Conservation (phyloP, 345 rosid genomes). For the sweet orange (Citrus sinensis) region DNA sequence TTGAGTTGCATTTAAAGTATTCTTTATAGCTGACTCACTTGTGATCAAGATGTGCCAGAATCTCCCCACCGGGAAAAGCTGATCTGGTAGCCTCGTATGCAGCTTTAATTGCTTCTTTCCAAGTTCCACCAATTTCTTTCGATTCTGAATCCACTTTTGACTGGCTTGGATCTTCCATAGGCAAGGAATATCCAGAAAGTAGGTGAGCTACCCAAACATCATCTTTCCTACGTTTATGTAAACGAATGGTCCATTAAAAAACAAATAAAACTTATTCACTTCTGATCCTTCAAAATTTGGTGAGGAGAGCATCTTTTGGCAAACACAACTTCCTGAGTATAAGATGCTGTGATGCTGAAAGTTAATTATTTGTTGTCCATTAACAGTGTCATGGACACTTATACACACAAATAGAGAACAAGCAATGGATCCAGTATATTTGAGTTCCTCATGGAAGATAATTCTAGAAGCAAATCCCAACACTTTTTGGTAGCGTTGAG, state of each 20-base stretch:
- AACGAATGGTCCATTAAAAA: neutral
- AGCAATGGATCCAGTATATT: neutral
- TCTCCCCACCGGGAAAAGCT: slow-evolving; percentile 81
- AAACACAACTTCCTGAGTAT: neutral
- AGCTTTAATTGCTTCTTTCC: slow-evolving; percentile 75
- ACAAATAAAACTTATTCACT: neutral
- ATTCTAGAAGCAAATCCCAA: neutral
- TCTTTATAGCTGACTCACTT: slow-evolving; percentile 47
- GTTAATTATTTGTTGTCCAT: neutral
- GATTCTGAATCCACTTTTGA: slow-evolving; percentile 31
- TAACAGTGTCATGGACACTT: neutral
- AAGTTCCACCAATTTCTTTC: slow-evolving; percentile 59
- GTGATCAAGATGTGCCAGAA: slow-evolving; percentile 90
- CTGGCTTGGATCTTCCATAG: slow-evolving; percentile 72
- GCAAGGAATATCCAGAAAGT: slow-evolving; percentile 81
- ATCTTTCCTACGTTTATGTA: slow-evolving; percentile 49
- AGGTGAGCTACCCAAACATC: slow-evolving; percentile 89
- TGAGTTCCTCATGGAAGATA: neutral
- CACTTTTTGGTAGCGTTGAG: neutral
- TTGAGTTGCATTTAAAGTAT: neutral
- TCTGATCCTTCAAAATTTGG: neutral
- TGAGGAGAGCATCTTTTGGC: neutral
- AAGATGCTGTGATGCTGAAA: neutral
- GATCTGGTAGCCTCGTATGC: slow-evolving; percentile 75
- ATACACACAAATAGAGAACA: neutral